Conservation (phyloP, 768 basidiomycete genomes). For the Leccinum fibrillosum region DNA sequence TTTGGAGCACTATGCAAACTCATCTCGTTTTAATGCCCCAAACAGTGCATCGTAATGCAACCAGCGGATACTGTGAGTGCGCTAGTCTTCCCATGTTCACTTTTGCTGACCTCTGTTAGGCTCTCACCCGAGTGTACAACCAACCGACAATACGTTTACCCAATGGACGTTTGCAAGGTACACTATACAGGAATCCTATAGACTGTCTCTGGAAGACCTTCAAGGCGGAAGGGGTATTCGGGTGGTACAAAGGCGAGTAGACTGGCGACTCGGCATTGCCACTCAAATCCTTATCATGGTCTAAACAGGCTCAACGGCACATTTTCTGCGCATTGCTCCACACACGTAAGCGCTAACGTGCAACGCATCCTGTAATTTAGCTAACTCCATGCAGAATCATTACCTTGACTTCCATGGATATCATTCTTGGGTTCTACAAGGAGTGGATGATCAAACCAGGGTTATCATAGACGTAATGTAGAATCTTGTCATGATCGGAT, state of each 20-base stretch:
- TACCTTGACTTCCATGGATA: constrained; percentile 85
- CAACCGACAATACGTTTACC: constrained; percentile 77
- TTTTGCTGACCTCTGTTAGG: constrained; percentile 37
- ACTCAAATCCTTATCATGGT: neutral
- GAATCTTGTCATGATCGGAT: neutral
- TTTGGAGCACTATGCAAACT: constrained; percentile 12
- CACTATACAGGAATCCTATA: constrained; percentile 86
- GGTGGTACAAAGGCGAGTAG: constrained; percentile 88
- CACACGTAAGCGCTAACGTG: constrained; percentile 66
- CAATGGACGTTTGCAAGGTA: constrained; percentile 68
- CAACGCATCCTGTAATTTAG: neutral
- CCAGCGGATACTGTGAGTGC: constrained; percentile 81
- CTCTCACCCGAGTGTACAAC: constrained; percentile 94
- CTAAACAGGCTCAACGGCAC: constrained; percentile 79
- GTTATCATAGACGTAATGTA: constrained; percentile 8
- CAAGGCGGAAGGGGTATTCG: constrained; percentile 81
- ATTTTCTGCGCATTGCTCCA: constrained; percentile 89
- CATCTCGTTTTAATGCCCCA: constrained; percentile 7
- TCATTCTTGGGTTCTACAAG: constrained; percentile 70
- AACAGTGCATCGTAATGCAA: constrained; percentile 87
- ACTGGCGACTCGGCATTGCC: neutral
- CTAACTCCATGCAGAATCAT: constrained; percentile 57
- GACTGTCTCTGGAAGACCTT: constrained; percentile 98
- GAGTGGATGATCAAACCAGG: constrained; percentile 23
- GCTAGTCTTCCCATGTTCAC: constrained; percentile 1